Evolutionary conservation across 805 yeast species (phyloP), one percentile per base, ranked within the genome.

Genomic region (Wickerhamiella alocasiicola): DNA sequence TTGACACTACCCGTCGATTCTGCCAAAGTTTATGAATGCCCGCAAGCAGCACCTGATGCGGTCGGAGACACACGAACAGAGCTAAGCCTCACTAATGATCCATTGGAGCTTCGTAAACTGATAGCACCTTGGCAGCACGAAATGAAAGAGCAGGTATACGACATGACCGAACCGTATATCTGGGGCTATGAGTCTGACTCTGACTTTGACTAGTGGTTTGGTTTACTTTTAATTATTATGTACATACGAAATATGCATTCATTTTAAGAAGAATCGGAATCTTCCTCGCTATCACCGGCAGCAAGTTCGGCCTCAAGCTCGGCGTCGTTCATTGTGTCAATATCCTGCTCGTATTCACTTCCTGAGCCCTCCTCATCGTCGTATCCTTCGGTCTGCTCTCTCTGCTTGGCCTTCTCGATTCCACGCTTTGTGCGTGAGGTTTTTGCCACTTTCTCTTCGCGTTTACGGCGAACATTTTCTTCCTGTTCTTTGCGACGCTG

Each of bases 401-500:
- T 26, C 17, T 13, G 27, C 38, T 36, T 31, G 30, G 41, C 41
- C 43, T 61, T 61, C 39, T 54, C 57, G 37, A 58, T 71, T 55
- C 65, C 77, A 63, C 51, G 69, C 72, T 62, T 69, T 62, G 61
- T 74, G 70, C 93, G 74, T 43, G 75, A 74, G 51, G 77, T 77
- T 65, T 80, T 81, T 7, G 76, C 81, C 31, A 72, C 76, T 55
- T 79, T 79, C 54, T 69, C 78, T 37, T 76, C 84, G 48, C 74
- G 72, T 69, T 64, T 87, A 42, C 71, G 74, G 17, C 75, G 70
- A 40, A 87, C 80, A 55, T 85, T 82, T 33, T 70, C 87, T 49
- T 74, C 76, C 61, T 87, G 96, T 53, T 72, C 76, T 49, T 74
- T 74, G 56, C 80, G 73, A 63, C 96, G 74, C 52, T 74, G 68